Conservation (phyloP, 805 yeast species). For the Yarrowia sp. region DNA sequence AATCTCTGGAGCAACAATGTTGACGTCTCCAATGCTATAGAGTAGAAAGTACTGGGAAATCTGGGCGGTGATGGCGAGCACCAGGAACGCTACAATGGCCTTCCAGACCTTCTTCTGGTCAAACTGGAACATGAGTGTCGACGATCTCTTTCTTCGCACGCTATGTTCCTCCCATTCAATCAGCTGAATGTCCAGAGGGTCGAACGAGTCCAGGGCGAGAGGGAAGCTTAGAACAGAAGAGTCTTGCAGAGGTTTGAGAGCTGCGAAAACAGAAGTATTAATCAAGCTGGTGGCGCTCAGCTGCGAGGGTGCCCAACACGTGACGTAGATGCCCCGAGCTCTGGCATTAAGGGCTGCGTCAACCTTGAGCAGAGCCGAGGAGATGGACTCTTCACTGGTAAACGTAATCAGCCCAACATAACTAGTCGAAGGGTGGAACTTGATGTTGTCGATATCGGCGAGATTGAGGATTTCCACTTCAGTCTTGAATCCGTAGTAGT, state of each 20-base stretch:
- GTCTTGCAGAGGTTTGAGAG: slow-evolving; percentile 1
- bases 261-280: not conserved
- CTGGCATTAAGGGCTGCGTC: slow-evolving; percentile 9
- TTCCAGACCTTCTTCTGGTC: not conserved
- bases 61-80: not conserved
- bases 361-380: slow-evolving; percentile 7
- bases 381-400: not conserved
- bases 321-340: not conserved
- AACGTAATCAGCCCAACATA: not conserved
- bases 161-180: slow-evolving; percentile 18
- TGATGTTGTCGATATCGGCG: not conserved
- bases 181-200: slow-evolving; percentile 17
- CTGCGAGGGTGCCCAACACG: not conserved
- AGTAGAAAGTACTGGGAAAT: not conserved
- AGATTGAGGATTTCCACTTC: not conserved
- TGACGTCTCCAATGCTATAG: not conserved
- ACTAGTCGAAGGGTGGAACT: not conserved
- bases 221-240: not conserved
- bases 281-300: not conserved
- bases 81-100: not conserved
- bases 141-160: not conserved
- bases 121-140: not conserved
- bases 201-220: not conserved
- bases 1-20: not conserved
- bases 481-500: slow-evolving; percentile 9